These are phyloP conservation scores for Afroboletus lepidellus DNA, from an alignment of 1,284 basidiomycete genomes.

Conservation along the genomic window DNA sequence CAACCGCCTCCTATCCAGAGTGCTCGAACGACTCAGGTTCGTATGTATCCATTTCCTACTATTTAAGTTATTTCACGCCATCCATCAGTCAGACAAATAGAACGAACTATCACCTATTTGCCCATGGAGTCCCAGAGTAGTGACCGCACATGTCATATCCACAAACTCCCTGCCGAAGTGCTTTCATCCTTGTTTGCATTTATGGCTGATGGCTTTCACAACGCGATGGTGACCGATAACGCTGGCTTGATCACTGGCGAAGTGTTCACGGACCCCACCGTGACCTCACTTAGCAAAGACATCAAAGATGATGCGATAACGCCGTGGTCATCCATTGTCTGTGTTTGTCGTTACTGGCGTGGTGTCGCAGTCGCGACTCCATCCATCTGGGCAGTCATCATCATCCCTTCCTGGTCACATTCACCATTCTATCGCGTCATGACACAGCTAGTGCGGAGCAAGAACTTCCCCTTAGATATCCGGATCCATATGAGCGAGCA, in stretches of 20 bases:
- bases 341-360: neutral
- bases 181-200: neutral
- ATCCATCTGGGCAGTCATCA: neutral
- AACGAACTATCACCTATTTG: no score
- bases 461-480: neutral
- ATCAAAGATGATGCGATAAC: neutral
- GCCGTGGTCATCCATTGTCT: neutral
- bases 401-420: neutral
- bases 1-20: no score
- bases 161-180: no score
- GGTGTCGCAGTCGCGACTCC: neutral
- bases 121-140: no score
- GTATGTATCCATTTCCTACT: no score
- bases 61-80: no score
- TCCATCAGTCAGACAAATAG: no score
- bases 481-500: no score
- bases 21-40: no score
- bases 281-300: neutral
- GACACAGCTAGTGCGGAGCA: neutral
- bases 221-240: neutral
- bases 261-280: neutral
- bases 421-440: neutral
- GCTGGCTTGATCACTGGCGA: neutral
- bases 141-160: no score
- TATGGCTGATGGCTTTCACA: neutral